Conservation (phyloP, 148 eudicot genomes). For the Vaccinium vitisidaea region DNA sequence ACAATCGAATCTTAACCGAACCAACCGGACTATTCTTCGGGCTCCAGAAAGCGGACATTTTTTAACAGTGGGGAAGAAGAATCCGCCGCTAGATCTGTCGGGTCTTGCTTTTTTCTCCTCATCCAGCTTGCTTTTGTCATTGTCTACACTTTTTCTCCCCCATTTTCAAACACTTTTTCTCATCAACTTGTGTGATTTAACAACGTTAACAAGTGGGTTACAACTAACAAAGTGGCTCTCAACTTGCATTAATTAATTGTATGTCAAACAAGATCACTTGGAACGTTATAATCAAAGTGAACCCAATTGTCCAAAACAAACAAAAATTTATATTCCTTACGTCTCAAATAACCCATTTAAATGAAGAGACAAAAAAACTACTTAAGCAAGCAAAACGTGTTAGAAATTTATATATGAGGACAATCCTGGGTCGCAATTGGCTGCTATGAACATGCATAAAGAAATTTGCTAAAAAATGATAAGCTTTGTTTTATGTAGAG, state of each 20-base stretch:
- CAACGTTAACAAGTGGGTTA: not conserved
- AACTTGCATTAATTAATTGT: not conserved
- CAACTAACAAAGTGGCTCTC: not conserved
- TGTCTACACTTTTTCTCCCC: not conserved
- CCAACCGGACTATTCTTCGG: too few species aligned
- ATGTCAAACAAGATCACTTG: not conserved
- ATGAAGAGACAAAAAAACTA: not conserved
- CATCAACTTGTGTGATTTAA: not conserved
- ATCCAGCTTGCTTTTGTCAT: conserved; percentile 4
- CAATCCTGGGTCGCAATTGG: not conserved
- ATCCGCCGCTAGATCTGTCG: not conserved
- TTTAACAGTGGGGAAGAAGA: too few species aligned
- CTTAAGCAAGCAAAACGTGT: not conserved
- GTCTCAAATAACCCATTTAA: conserved; percentile 1
- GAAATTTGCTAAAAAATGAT: not conserved
- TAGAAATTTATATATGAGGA: not conserved
- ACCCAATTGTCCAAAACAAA: not conserved
- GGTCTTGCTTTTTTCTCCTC: not conserved
- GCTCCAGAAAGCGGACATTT: too few species aligned
- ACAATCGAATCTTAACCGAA: too few species aligned
- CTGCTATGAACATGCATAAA: not conserved
- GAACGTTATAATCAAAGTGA: not conserved
- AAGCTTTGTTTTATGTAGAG: not conserved
- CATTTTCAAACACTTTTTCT: not conserved
- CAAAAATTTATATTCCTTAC: not conserved